phyloP scores from a whole-genome alignment of 176 grass and related monocot species.

The Oryza australiensis region DNA sequence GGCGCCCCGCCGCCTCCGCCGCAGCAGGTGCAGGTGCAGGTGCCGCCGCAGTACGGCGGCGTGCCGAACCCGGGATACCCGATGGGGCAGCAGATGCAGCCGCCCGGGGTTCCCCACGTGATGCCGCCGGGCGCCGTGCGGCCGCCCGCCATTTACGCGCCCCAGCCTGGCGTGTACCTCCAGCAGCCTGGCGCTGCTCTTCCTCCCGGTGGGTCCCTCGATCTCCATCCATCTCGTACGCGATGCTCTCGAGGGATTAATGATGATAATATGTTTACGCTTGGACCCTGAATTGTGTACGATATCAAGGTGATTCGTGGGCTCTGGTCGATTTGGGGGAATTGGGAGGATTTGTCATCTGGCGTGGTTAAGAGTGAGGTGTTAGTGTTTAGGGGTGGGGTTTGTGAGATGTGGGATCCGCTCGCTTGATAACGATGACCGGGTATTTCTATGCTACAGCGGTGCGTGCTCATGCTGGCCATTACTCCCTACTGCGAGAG shows the following conservation, averaged over 20 bases:
- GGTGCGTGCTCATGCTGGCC: conserved; percentile 48
- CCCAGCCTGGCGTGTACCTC: conserved; percentile 41
- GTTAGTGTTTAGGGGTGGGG: conserved; percentile 14
- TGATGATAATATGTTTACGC: neutral
- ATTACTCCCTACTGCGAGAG: conserved; percentile 47
- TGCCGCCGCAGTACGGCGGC: conserved; percentile 40
- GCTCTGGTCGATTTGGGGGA: conserved; percentile 21
- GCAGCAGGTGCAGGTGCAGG: conserved; percentile 15
- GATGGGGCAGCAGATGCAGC: conserved; percentile 54
- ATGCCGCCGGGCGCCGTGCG: conserved; percentile 42
- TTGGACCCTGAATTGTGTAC: neutral
- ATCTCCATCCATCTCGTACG: conserved; percentile 13
- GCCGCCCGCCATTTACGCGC: conserved; percentile 46
- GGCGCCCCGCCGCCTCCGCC: conserved; percentile 31
- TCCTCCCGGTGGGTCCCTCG: conserved; percentile 51
- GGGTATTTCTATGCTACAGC: conserved; percentile 71
- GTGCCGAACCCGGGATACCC: conserved; percentile 46
- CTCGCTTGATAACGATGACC: conserved; percentile 68
- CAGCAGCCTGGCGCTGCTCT: conserved; percentile 37
- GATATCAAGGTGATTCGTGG: conserved; percentile 1
- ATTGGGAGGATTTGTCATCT: conserved; percentile 29
- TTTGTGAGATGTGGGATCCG: conserved; percentile 41
- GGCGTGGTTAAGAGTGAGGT: neutral
- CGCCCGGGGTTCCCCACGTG: conserved; percentile 37
- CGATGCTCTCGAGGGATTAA: conserved; percentile 4